phyloP scores from a whole-genome alignment of 805 yeast species.

The Kuraishia hungarica region DNA sequence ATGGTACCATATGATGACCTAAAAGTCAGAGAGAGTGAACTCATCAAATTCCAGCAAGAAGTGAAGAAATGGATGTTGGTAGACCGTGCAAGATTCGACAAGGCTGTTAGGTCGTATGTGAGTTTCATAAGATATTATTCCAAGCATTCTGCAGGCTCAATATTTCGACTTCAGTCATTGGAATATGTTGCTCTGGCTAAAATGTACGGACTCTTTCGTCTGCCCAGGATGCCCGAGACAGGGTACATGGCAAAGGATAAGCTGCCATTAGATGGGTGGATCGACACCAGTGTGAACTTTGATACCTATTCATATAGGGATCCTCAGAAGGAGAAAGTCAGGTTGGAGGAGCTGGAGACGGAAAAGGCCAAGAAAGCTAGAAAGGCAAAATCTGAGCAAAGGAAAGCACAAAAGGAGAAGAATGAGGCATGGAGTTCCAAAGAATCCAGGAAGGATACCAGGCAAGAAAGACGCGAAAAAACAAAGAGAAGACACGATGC shows the following conservation, averaged over 20 bases:
- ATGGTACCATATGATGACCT: conserved; percentile 28
- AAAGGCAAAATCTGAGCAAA: conserved; percentile 28
- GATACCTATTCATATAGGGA: conserved; percentile 61
- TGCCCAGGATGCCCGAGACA: conserved; percentile 94
- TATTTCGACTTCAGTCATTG: conserved; percentile 64
- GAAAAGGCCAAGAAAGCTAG: conserved; percentile 27
- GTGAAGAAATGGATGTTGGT: conserved; percentile 48
- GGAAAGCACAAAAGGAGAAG: conserved; percentile 37
- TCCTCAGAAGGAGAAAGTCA: conserved; percentile 47
- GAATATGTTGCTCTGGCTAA: conserved; percentile 68
- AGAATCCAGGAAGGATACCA: conserved; percentile 50
- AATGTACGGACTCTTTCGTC: conserved; percentile 70
- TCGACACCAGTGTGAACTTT: conserved; percentile 51
- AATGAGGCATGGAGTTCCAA: conserved; percentile 81
- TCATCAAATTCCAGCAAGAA: conserved; percentile 18
- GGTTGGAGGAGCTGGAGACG: conserved; percentile 50
- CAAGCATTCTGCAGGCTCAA: conserved; percentile 82
- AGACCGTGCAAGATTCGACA: conserved; percentile 79
- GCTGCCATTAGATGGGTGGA: conserved; percentile 72
- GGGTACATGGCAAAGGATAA: conserved; percentile 34
- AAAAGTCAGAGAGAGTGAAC: conserved; percentile 12
- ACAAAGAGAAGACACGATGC: conserved; percentile 60
- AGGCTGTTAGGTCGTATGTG: conserved; percentile 71
- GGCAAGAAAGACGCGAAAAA: conserved; percentile 58
- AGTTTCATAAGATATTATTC: conserved; percentile 78